Evolutionary conservation across 805 yeast species (phyloP), one percentile per base, ranked within the genome.

Genomic region (Debaryomyces castellii): DNA sequence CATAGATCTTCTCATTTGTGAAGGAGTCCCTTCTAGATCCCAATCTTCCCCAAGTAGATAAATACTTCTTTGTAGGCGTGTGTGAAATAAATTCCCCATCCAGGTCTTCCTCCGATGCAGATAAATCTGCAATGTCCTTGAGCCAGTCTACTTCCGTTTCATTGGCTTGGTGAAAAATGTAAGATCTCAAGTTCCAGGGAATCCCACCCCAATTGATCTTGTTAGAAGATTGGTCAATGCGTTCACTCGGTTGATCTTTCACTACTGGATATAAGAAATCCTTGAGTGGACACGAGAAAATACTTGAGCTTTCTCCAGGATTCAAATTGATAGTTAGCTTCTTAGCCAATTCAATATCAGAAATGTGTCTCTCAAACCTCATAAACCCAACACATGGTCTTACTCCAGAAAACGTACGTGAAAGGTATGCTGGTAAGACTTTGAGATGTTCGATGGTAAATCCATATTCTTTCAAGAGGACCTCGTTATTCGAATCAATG

Each of bases 371-470:
- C 17, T 21, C 64, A 16, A 74, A 64, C 43, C 75, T 77, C 57
- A 87, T 67, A 51, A 83, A 79, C 33, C 87, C 89, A 23, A 84
- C 77, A 51, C 90, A 78, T 0, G 98, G 98, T 40, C 85, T 74
- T 3, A 92, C 97, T 10, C 89, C 89, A 32, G 88, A 73, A 48
- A 89, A 79, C 3, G 95, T 89, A 49, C 96, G 73, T 6, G 96
- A 86, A 16, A 92, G 63, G 59, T 89, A 91, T 45, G 89, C 77
- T 1, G 98, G 97, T 53, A 91, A 58, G 8, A 74, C 71, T 34
- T 78, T 75, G 24, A 90, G 57, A 45, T 77, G 79, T 44, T 86
- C 88, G 23, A 90, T 69, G 20, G 66, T 62, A 55, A 85, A 75
- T 0, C 87, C 88, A 53, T 62, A 76, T 27, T 76, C 64, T 12